A percentile compares a stretch with the other conserved stretches of the same genome.
These are phyloP conservation scores for Sedum album DNA, from an alignment of 164 flowering plant genomes.

Conservation along the genomic window DNA sequence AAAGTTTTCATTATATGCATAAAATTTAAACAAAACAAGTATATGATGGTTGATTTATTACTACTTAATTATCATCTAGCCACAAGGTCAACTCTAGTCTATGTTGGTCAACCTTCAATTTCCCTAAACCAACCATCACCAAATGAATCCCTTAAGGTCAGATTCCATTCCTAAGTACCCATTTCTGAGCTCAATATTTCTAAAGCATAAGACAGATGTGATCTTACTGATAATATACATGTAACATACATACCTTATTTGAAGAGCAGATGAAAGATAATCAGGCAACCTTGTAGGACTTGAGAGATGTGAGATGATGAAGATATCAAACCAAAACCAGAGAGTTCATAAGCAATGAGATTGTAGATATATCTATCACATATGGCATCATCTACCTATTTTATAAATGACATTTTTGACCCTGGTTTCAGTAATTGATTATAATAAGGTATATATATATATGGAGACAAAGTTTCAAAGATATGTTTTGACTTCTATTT, in stretches of 20 bases:
- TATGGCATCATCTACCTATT: neutral
- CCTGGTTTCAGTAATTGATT: neutral
- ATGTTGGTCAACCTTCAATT: neutral
- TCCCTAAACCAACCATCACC: no score
- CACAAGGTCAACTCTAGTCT: neutral
- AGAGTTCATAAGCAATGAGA: neutral
- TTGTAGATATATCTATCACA: no score
- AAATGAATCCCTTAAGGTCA: neutral
- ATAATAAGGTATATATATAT: no score
- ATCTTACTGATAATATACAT: neutral
- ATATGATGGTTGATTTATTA: neutral
- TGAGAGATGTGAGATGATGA: neutral
- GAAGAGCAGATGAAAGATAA: neutral
- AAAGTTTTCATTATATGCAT: neutral
- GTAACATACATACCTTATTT: neutral
- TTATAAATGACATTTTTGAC: neutral
- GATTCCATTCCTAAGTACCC: neutral
- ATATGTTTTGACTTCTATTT: neutral
- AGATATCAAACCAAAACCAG: neutral
- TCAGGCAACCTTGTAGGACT: neutral
- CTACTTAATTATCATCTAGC: neutral
- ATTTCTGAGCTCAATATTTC: neutral
- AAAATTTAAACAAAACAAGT: neutral
- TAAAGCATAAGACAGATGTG: neutral
- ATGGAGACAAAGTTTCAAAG: neutral